A percentile compares a stretch with the other conserved stretches of the same genome.
Evolutionary conservation across 1,139 yeast genomes (phyloP).

Genomic region (Candida glucosophila): DNA sequence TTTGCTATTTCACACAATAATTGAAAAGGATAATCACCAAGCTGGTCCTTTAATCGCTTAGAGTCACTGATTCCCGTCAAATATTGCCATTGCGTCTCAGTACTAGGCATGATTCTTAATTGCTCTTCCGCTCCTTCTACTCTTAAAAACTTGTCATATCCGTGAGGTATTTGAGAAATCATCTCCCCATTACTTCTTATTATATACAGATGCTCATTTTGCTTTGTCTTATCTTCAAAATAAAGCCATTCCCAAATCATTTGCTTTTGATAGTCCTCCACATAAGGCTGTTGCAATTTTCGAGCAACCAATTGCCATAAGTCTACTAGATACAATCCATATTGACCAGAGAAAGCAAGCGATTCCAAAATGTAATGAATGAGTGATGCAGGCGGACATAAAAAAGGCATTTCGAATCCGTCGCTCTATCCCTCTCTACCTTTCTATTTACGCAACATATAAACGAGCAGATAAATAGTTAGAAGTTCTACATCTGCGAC

Average conservation of each 20-base stretch:
- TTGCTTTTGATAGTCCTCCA: slow-evolving; percentile 29
- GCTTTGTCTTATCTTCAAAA: slow-evolving; percentile 13
- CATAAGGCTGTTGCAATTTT: slow-evolving; percentile 11
- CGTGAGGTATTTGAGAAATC: slow-evolving; percentile 11
- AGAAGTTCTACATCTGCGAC: too few species aligned
- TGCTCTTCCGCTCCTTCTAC: slow-evolving; percentile 9
- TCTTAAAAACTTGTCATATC: slow-evolving; percentile 14
- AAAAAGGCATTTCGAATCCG: slow-evolving; percentile 16
- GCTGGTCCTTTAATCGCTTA: slow-evolving; percentile 19
- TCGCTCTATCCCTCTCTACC: too few species aligned
- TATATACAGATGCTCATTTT: slow-evolving; percentile 10
- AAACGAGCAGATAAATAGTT: too few species aligned
- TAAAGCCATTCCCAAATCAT: slow-evolving; percentile 36
- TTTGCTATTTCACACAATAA: slow-evolving; percentile 44
- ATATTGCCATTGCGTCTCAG: slow-evolving; percentile 34
- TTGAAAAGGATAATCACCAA: slow-evolving; percentile 37
- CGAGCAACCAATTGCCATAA: slow-evolving; percentile 20
- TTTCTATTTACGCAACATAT: too few species aligned
- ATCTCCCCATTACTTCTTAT: slow-evolving; percentile 9
- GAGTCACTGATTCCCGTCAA: slow-evolving; percentile 31
- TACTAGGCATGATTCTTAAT: slow-evolving; percentile 23
- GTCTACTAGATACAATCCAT: slow-evolving; percentile 21
- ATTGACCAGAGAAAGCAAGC: slow-evolving; percentile 29
- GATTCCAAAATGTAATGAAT: slow-evolving; percentile 19
- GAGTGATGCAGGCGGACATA: slow-evolving; percentile 22